phyloP scores from a whole-genome alignment of 371 early-diverging fungal species.

The Mucor racemosus region DNA sequence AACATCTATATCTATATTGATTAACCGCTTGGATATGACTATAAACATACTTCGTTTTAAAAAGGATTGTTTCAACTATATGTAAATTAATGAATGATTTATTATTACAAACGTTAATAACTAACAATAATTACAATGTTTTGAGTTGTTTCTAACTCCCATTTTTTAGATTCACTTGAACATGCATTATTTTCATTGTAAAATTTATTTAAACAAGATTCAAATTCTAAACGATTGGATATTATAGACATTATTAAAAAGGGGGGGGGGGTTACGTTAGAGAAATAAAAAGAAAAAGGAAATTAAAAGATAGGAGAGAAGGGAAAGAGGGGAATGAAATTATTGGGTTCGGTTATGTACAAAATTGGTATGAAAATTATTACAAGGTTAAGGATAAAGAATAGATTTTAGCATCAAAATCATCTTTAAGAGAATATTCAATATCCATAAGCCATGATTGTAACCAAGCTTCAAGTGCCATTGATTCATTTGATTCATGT shows the following conservation, averaged over 20 bases:
- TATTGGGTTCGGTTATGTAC: conserved; percentile 1
- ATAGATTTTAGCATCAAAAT: conserved; percentile 12
- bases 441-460: conserved; percentile 26
- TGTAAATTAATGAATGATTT: neutral
- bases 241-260: conserved; percentile 9
- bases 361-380: neutral
- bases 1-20: neutral
- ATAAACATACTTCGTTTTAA: neutral
- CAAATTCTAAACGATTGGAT: conserved; percentile 18
- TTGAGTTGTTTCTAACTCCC: conserved; percentile 10
- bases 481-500: conserved; percentile 25
- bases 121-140: conserved; percentile 2
- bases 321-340: neutral
- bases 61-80: conserved; percentile 18
- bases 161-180: neutral
- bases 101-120: neutral
- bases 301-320: no score
- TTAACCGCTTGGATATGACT: neutral
- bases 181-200: conserved; percentile 14
- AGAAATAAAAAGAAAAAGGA: no score
- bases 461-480: conserved; percentile 25
- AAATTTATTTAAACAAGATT: conserved; percentile 12
- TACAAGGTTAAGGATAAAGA: neutral
- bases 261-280: no score
- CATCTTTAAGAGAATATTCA: conserved; percentile 18